Evolutionary conservation across 78 protist species (phyloP), one percentile per base, ranked within the genome.

Genomic region (Polysphondylium violaceum): DNA sequence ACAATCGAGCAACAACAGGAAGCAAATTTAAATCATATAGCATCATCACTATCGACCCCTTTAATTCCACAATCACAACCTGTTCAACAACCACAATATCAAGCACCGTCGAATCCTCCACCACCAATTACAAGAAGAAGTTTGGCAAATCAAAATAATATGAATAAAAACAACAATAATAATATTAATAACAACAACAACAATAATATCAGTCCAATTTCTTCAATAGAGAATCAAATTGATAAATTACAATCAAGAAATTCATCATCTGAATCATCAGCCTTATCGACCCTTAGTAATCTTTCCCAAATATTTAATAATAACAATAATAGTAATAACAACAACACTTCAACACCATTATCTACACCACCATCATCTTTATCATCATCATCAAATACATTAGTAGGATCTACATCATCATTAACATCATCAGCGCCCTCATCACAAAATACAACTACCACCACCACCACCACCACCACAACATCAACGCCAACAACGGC

Each of bases 331-430:
- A 29, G 33, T 19, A 65, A 65, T 65, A 65, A 38, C 25, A 25
- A 25, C 11, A 33, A 68, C 25, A 23, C 9, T 19, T 27, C 25
- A 41, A 33, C 75, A 68, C 29, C 56, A 4, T 9, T 27, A 68
- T 41, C 75, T 14, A 21, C 51, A 23, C 77, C 41, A 71, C 31
- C 77, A 50, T 71, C 77, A 47, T 71, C 77, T 50, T 51, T 71
- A 9, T 71, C 77, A 25, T 71, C 77, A 71, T 71, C 75, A 41
- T 68, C 75, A 68, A 68, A 68, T 41, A 41, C 25, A 25, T 41
- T 68, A 41, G 25, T 27, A 35, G 19, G 35, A 17, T 47, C 53
- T 14, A 47, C 53, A 47, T 14, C 23, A 14, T 47, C 53, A 11
- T 14, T 11, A 47, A 11, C 11, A 47, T 47, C 53, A 14, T 47